A percentile compares a stretch with the other conserved stretches of the same genome.
phyloP scores from a whole-genome alignment of 345 rosid genomes.

The Kandelia obovata region DNA sequence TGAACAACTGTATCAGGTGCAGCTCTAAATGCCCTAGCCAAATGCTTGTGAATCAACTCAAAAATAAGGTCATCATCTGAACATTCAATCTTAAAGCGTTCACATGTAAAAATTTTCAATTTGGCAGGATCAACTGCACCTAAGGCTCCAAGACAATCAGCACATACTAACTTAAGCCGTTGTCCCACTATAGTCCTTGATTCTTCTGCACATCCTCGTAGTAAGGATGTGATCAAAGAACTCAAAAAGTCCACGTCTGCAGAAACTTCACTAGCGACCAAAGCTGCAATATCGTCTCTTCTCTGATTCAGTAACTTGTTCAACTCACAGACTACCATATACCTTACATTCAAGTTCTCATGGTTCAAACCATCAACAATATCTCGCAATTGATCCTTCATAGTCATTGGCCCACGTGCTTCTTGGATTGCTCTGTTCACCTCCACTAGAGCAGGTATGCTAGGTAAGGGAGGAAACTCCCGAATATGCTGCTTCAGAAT shows the following conservation, averaged over 20 bases:
- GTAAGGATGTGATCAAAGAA: slow-evolving; percentile 74
- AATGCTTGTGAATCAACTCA: slow-evolving; percentile 87
- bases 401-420: slow-evolving; percentile 80
- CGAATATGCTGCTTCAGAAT: slow-evolving; percentile 80
- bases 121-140: slow-evolving; percentile 99
- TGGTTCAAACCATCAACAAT: slow-evolving; percentile 75
- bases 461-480: slow-evolving; percentile 89
- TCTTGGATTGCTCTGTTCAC: slow-evolving; percentile 88
- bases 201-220: slow-evolving; percentile 96
- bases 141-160: slow-evolving; percentile 88
- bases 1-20: slow-evolving; percentile 88
- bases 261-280: slow-evolving; percentile 68
- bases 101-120: slow-evolving; percentile 62
- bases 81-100: slow-evolving; percentile 91
- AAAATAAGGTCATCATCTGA: slow-evolving; percentile 98
- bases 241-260: slow-evolving; percentile 81
- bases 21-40: slow-evolving; percentile 97
- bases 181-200: slow-evolving; percentile 90
- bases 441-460: slow-evolving; percentile 64
- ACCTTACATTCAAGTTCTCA: slow-evolving; percentile 95
- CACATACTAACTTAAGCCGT: slow-evolving; percentile 83
- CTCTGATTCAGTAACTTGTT: slow-evolving; percentile 70
- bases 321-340: slow-evolving; percentile 93
- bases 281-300: slow-evolving; percentile 67
- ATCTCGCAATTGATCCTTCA: slow-evolving; percentile 82